Percentiles rank a stretch among this genome's conserved stretches.
phyloP scores from a whole-genome alignment of 192 early-diverging fungal genomes.

The Irineochytrium annulatum region DNA sequence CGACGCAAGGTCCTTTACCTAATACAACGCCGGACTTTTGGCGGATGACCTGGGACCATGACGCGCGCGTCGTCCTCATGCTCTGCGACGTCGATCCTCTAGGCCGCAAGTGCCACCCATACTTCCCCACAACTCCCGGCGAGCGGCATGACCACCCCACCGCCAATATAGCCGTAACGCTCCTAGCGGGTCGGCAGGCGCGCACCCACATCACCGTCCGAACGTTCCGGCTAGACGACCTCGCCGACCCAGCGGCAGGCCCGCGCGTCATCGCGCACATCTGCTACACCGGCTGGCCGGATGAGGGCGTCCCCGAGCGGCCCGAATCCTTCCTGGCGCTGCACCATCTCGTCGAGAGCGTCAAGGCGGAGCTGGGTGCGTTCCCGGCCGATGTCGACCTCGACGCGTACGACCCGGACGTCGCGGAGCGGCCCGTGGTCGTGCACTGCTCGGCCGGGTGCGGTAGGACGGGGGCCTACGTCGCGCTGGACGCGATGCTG shows the following conservation, averaged over 20 bases:
- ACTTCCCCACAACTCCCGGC: constrained; percentile 65
- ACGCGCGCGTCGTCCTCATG: constrained; percentile 70
- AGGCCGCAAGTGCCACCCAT: constrained; percentile 68
- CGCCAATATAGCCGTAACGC: constrained; percentile 55
- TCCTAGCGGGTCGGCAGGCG: background rate
- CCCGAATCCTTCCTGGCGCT: constrained; percentile 51
- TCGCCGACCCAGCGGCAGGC: constrained; percentile 16
- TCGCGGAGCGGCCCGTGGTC: constrained; percentile 53
- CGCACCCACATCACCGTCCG: constrained; percentile 49
- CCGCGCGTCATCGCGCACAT: constrained; percentile 52
- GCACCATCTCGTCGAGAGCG: constrained; percentile 43
- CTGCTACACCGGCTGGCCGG: constrained; percentile 76
- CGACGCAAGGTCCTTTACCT: constrained; percentile 79
- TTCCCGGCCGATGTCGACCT: background rate
- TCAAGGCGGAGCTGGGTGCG: constrained; percentile 43
- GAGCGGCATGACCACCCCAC: constrained; percentile 32
- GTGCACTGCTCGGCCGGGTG: constrained; percentile 87
- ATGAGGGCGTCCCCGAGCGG: constrained; percentile 67
- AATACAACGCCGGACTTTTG: constrained; percentile 74
- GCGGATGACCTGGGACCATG: constrained; percentile 74
- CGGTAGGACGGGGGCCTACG: constrained; percentile 82
- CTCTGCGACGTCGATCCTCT: constrained; percentile 65
- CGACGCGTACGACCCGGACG: background rate
- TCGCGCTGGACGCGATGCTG: constrained; percentile 56
- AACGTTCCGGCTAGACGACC: constrained; percentile 34